phyloP scores from a whole-genome alignment of 1,139 yeast species.

The Pichia sp. region DNA sequence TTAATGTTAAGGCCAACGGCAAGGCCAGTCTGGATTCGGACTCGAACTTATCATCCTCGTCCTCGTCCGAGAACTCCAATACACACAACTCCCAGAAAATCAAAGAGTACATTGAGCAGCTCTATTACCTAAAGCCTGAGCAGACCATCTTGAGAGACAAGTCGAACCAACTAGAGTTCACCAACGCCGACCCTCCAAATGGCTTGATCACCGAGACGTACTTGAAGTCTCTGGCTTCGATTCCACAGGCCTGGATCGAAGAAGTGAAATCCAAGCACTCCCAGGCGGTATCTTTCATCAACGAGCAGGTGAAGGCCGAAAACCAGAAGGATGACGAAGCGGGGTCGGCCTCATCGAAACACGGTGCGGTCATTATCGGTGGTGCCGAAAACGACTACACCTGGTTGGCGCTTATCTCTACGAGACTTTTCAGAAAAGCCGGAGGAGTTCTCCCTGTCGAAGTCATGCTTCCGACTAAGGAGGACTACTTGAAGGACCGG shows the following conservation, averaged over 20 bases:
- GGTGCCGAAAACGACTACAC: constrained; percentile 53
- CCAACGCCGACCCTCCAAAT: not conserved
- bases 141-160: constrained; percentile 2
- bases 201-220: constrained; percentile 1
- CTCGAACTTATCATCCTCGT: not conserved
- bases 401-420: constrained; percentile 50
- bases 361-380: constrained; percentile 61
- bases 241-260: constrained; percentile 10
- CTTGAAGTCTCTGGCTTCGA: constrained; percentile 2
- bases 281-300: constrained; percentile 1
- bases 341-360: constrained; percentile 34
- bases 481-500: constrained; percentile 43
- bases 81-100: constrained; percentile 4
- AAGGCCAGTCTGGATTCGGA: not conserved
- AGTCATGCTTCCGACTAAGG: constrained; percentile 50
- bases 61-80: not conserved
- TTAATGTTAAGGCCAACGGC: not conserved
- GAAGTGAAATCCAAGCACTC: constrained; percentile 10
- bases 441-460: constrained; percentile 60
- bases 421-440: constrained; percentile 47
- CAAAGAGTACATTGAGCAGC: constrained; percentile 1
- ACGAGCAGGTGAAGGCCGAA: not conserved
- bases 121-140: not conserved
- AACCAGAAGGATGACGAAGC: not conserved
- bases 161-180: constrained; percentile 9